Conservation (phyloP, 345 rosid species). For the Aquilaria sinensis region DNA sequence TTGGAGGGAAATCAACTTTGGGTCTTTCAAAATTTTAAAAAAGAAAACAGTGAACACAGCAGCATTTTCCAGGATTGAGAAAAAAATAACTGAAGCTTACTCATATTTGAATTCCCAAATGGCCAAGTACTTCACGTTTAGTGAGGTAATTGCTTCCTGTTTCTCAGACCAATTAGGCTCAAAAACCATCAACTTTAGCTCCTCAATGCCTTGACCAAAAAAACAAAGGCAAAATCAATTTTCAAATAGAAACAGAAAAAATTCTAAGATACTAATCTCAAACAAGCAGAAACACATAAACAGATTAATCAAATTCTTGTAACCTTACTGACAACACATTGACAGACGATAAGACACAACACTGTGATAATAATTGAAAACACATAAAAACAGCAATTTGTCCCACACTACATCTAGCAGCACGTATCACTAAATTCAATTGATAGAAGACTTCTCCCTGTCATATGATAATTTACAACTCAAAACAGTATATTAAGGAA, state of each 20-base stretch:
- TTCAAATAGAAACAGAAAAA: background rate
- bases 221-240: conserved; percentile 9
- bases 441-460: too few species aligned
- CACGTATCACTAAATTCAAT: too few species aligned
- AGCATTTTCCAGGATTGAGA: too few species aligned
- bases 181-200: conserved; percentile 55
- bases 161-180: conserved; percentile 69
- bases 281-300: background rate
- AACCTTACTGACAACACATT: background rate
- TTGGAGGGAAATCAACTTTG: too few species aligned
- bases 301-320: conserved; percentile 4
- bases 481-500: too few species aligned
- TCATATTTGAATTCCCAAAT: conserved; percentile 38
- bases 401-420: too few species aligned
- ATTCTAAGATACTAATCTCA: background rate
- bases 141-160: conserved; percentile 50
- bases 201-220: conserved; percentile 56
- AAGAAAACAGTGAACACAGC: background rate
- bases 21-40: background rate
- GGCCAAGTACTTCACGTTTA: conserved; percentile 60
- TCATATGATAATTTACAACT: too few species aligned
- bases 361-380: too few species aligned
- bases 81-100: conserved; percentile 39
- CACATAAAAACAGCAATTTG: too few species aligned
- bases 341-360: background rate